phyloP scores from a whole-genome alignment of 192 early-diverging fungal species.

The Chytriomyces sp. region DNA sequence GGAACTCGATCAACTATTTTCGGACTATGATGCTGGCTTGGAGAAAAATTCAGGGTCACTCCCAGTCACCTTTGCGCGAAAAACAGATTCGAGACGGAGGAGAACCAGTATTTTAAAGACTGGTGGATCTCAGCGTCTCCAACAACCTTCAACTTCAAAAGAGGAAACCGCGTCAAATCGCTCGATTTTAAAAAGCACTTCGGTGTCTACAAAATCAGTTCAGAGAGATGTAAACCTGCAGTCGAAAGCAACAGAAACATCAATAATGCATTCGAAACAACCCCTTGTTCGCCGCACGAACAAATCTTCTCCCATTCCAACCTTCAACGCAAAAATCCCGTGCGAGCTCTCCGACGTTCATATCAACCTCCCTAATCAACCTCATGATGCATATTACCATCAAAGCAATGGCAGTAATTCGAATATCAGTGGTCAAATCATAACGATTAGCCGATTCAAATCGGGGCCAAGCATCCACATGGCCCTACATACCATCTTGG shows the following conservation, averaged over 20 bases:
- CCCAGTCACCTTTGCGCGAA: too few species aligned
- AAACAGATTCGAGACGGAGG: neutral
- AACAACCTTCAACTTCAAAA: neutral
- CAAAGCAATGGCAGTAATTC: neutral
- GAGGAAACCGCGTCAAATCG: neutral
- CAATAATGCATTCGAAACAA: too few species aligned
- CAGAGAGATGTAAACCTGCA: neutral
- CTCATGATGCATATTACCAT: neutral
- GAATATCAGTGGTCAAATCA: slow-evolving; percentile 16
- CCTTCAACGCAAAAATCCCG: neutral
- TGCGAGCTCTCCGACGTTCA: neutral
- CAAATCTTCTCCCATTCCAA: neutral
- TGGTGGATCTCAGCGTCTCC: neutral
- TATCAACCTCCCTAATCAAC: neutral
- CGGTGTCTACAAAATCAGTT: too few species aligned
- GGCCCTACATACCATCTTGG: slow-evolving; percentile 9
- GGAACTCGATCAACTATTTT: slow-evolving; percentile 30
- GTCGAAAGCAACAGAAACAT: neutral
- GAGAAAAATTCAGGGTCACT: neutral
- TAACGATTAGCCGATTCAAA: slow-evolving; percentile 23
- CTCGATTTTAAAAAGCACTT: too few species aligned
- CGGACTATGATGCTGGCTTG: slow-evolving; percentile 15
- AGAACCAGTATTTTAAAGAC: neutral
- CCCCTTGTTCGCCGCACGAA: neutral
- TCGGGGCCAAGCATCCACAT: slow-evolving; percentile 11